Conservation (phyloP, 176 grass and related monocot genomes). For the Raddia guianensis region DNA sequence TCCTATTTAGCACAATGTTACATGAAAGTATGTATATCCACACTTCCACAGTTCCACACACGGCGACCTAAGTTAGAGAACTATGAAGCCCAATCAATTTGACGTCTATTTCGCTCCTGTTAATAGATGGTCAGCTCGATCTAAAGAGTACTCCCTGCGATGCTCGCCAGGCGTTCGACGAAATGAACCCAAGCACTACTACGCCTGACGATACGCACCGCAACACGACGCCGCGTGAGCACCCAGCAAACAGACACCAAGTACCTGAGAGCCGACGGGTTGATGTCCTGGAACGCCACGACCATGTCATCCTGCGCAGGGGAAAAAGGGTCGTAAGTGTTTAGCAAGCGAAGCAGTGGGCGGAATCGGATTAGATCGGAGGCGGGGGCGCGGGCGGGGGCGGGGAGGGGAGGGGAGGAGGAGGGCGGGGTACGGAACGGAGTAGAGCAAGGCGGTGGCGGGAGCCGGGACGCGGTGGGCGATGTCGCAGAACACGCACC, state of each 20-base stretch:
- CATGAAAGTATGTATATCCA: too few relatives aligned
- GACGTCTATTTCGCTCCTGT: too few relatives aligned
- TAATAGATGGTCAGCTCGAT: background rate
- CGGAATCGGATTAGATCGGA: background rate
- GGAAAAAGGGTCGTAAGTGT: background rate
- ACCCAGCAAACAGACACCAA: background rate
- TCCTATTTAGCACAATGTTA: too few relatives aligned
- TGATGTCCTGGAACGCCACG: conserved; percentile 81
- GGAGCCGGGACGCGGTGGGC: conserved; percentile 57
- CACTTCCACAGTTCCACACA: too few relatives aligned
- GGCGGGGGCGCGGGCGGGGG: too few relatives aligned
- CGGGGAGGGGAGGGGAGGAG: too few relatives aligned
- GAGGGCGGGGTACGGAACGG: conserved; percentile 48
- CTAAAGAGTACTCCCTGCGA: background rate
- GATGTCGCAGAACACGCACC: conserved; percentile 87
- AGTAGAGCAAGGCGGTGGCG: conserved; percentile 57
- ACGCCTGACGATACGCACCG: background rate
- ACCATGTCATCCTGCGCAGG: conserved; percentile 82
- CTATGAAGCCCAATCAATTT: too few relatives aligned
- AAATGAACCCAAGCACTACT: conserved; percentile 6
- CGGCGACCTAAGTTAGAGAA: too few relatives aligned
- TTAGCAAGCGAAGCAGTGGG: conserved; percentile 7
- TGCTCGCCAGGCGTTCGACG: conserved; percentile 29
- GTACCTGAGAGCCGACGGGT: conserved; percentile 88
- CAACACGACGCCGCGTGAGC: background rate